phyloP scores from a whole-genome alignment of 306 rosid genomes.

The Trifolium pratense region DNA sequence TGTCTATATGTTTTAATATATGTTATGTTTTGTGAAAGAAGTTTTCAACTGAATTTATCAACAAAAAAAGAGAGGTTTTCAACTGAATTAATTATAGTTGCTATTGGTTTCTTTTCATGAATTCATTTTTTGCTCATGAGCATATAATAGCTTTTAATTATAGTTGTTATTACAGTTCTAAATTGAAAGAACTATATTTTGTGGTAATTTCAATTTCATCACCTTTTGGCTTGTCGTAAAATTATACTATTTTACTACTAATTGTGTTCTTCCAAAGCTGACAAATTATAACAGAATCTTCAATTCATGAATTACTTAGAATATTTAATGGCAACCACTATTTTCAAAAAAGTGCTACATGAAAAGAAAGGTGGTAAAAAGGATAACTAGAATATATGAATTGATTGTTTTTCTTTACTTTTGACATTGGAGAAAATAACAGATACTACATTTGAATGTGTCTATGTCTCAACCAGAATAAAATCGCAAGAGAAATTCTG shows the following conservation, averaged over 20 bases:
- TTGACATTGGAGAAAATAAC: conserved; percentile 16
- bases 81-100: background rate
- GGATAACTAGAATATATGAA: conserved; percentile 45
- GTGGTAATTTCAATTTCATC: conserved; percentile 17
- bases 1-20: conserved; percentile 1
- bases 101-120: background rate
- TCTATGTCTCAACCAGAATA: conserved; percentile 27
- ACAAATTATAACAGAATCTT: conserved; percentile 19
- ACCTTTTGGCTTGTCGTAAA: background rate
- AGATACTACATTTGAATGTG: conserved; percentile 19
- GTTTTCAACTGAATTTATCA: background rate
- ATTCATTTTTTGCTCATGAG: background rate
- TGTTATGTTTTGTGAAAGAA: background rate
- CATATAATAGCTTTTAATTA: background rate
- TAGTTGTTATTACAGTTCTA: no score
- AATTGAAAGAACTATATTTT: background rate
- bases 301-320: conserved; percentile 40
- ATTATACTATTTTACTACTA: background rate
- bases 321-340: conserved; percentile 56
- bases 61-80: background rate
- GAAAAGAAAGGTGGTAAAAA: conserved; percentile 22
- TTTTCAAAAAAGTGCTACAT: conserved; percentile 42
- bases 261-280: conserved; percentile 21
- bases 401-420: conserved; percentile 24
- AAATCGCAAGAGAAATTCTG: background rate